phyloP scores from a whole-genome alignment of 495 filamentous ascomycete species.

The Penicillium bovifimosum region DNA sequence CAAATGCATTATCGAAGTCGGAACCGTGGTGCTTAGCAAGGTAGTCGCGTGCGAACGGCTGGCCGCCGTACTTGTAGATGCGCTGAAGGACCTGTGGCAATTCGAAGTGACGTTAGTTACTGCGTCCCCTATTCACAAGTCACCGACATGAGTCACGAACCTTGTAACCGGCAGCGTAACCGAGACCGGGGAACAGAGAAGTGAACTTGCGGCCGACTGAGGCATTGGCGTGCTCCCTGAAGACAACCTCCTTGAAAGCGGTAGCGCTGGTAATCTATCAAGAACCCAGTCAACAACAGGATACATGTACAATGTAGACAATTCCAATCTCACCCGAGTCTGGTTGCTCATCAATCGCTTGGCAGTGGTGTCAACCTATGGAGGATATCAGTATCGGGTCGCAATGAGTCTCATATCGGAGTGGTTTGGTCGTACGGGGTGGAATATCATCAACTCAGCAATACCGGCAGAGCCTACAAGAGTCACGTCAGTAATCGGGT shows the following conservation, averaged over 20 bases:
- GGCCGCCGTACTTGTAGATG: conserved; percentile 98
- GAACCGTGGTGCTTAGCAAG: conserved; percentile 73
- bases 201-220: conserved; percentile 72
- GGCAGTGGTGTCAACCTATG: conserved; percentile 90
- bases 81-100: conserved; percentile 68
- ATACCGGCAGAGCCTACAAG: conserved; percentile 82
- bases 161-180: conserved; percentile 98
- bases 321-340: conserved; percentile 50
- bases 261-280: conserved; percentile 52
- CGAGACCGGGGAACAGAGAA: conserved; percentile 92
- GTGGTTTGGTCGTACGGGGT: conserved; percentile 59
- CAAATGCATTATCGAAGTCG: conserved; percentile 83
- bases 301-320: neutral
- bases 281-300: conserved; percentile 4
- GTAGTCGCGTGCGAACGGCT: conserved; percentile 92
- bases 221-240: conserved; percentile 80
- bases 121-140: neutral
- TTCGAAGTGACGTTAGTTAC: neutral
- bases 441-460: conserved; percentile 93
- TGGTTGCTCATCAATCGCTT: conserved; percentile 99
- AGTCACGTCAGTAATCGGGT: conserved; percentile 15
- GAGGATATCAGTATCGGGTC: conserved; percentile 17
- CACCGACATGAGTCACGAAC: conserved; percentile 36
- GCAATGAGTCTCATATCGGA: neutral
- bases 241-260: conserved; percentile 82